Base-by-base conservation (phyloP, 805 yeast genomes). In the Cyberlindnera maritima region DNA sequence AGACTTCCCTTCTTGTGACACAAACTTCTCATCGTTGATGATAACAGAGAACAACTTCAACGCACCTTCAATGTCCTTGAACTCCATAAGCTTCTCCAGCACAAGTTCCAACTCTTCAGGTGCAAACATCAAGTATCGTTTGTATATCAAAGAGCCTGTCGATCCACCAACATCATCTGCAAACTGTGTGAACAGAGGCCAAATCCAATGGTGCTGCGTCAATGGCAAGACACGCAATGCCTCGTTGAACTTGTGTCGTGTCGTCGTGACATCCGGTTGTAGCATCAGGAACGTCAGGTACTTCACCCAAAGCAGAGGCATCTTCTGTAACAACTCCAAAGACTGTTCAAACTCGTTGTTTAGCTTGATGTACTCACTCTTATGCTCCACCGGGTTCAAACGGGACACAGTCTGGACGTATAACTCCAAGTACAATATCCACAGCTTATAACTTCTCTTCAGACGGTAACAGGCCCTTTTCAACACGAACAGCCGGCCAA, bases 181-280 rank as follows among this genome's bases (percentile, higher is more conserved):
- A 62, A 73, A 79, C 18, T 66, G 54, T 37, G 84, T 65, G 47
- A 79, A 85, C 49, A 74, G 58, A 1, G 71, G 65, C 77, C 94
- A 77, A 28, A 85, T 73, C 25, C 68, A 52, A 4, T 73, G 72
- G 61, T 83, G 89, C 47, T 79, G 81, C 0, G 76, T 60, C 6
- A 72, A 43, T 0, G 85, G 79, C 12, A 85, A 55, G 4, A 65
- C 52, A 43, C 69, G 67, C 9, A 86, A 62, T 0, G 84, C 75
- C 25, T 61, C 55, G 55, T 83, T 77, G 57, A 83, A 81, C 3
- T 65, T 63, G 4, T 59, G 58, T 36, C 83, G 63, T 13, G 74
- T 70, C 32, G 58, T 48, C 0, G 75, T 63, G 0, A 76, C 59
- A 43, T 72, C 59, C 20, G 59, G 43, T 32, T 67, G 70, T 2